These are phyloP conservation scores for Arthrobotrys musiformis DNA, from an alignment of 2,329 filamentous ascomycete species.

Conservation along the genomic window DNA sequence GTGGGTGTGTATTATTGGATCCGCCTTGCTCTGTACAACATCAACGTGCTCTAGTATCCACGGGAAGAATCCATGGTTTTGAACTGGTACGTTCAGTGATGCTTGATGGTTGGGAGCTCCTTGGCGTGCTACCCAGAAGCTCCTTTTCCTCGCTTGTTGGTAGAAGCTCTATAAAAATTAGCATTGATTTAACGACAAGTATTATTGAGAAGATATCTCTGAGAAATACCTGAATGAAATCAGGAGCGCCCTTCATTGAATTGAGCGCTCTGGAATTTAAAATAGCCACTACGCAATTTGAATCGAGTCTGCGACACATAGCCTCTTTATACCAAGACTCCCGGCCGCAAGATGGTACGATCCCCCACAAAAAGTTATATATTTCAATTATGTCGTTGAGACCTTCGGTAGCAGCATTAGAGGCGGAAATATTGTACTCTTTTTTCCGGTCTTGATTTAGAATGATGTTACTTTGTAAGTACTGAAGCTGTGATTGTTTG, in stretches of 20 bases:
- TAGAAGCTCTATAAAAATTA: neutral
- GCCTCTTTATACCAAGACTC: conserved; percentile 15
- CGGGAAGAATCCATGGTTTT: neutral
- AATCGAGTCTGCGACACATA: conserved; percentile 5
- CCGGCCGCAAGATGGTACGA: neutral
- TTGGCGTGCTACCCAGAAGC: neutral
- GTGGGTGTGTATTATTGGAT: conserved; percentile 11
- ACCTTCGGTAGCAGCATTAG: neutral
- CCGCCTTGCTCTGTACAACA: neutral
- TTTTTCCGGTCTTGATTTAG: neutral
- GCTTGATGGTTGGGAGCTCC: neutral
- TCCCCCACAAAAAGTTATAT: neutral
- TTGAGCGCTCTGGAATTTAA: neutral
- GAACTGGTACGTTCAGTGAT: neutral
- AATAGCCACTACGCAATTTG: neutral
- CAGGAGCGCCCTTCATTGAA: neutral
- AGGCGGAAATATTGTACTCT: neutral
- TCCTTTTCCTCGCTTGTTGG: neutral
- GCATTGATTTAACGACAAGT: too few species aligned
- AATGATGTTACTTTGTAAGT: neutral
- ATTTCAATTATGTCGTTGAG: neutral
- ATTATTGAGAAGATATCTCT: too few species aligned
- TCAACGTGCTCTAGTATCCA: conserved; percentile 10
- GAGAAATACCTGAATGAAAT: neutral
- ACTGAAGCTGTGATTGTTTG: conserved; percentile 7